These are phyloP conservation scores for Coccinonectria pachysandricola DNA, from an alignment of 2,329 filamentous ascomycete species.

Conservation along the genomic window DNA sequence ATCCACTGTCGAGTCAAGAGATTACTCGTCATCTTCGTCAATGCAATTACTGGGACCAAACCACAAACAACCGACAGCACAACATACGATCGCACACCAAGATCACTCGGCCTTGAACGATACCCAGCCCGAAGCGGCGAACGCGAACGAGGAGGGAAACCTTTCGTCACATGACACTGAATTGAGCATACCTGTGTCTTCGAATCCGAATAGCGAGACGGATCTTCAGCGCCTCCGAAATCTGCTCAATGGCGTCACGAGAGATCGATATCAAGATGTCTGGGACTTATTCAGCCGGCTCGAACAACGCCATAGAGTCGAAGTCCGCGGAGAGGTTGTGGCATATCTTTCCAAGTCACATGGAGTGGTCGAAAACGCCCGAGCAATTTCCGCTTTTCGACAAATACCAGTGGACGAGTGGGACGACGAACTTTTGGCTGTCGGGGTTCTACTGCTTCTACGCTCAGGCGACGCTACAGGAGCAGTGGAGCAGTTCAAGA, in stretches of 20 bases:
- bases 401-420: constrained; percentile 26
- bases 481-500: constrained; percentile 31
- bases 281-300: constrained; percentile 35
- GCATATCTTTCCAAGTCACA: constrained; percentile 32
- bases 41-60: background rate
- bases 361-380: constrained; percentile 33
- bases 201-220: background rate
- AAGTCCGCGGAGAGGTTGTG: constrained; percentile 25
- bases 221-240: constrained; percentile 5
- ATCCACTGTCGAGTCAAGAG: constrained; percentile 1
- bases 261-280: constrained; percentile 27
- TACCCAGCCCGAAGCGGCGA: no score
- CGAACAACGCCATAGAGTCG: constrained; percentile 18
- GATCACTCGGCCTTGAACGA: no score
- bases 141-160: no score
- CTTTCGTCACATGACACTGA: no score
- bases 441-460: constrained; percentile 32
- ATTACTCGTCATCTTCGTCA: no score
- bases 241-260: constrained; percentile 16
- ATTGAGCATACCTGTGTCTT: no score
- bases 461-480: constrained; percentile 26
- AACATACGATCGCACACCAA: no score
- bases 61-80: no score
- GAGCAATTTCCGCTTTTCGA: constrained; percentile 35
- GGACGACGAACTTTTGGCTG: constrained; percentile 29